A percentile compares a stretch with the other conserved stretches of the same genome.
These are phyloP conservation scores for Starmerella vitae DNA, from an alignment of 805 yeast genomes.

Conservation along the genomic window DNA sequence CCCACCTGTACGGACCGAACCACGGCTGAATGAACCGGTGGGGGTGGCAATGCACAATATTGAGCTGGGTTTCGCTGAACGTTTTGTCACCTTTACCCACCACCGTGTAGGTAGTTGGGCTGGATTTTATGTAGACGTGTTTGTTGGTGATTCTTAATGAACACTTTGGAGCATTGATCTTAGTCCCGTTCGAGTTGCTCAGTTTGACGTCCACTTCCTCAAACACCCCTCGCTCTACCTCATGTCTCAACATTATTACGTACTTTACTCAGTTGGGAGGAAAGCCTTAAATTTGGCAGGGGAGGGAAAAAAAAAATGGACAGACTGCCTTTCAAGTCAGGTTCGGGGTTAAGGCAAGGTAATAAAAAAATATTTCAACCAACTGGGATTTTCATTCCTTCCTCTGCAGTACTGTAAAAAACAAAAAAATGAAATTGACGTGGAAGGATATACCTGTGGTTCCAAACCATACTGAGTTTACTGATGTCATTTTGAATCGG, in stretches of 20 bases:
- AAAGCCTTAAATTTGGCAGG: no score
- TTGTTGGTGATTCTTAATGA: slow-evolving; percentile 17
- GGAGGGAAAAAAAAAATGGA: no score
- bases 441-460: slow-evolving; percentile 98
- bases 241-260: slow-evolving; percentile 10
- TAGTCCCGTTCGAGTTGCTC: slow-evolving; percentile 8
- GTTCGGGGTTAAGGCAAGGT: no score
- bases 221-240: slow-evolving; percentile 4
- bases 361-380: no score
- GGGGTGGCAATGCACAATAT: slow-evolving; percentile 15
- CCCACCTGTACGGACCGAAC: slow-evolving; percentile 29
- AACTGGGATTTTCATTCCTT: no score
- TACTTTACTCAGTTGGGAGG: no score
- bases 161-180: slow-evolving; percentile 3
- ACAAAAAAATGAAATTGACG: slow-evolving; percentile 79
- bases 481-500: slow-evolving; percentile 92
- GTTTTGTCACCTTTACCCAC: slow-evolving; percentile 23
- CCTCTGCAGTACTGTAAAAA: no score
- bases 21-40: slow-evolving; percentile 26
- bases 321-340: no score
- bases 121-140: slow-evolving; percentile 13
- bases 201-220: slow-evolving; percentile 8
- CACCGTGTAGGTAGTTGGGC: slow-evolving; percentile 19
- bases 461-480: slow-evolving; percentile 78
- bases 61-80: slow-evolving; percentile 20